Evolutionary conservation across 1,284 basidiomycete species (phyloP), one percentile per base, ranked within the genome.

Genomic region (Heliocybe sulcata): DNA sequence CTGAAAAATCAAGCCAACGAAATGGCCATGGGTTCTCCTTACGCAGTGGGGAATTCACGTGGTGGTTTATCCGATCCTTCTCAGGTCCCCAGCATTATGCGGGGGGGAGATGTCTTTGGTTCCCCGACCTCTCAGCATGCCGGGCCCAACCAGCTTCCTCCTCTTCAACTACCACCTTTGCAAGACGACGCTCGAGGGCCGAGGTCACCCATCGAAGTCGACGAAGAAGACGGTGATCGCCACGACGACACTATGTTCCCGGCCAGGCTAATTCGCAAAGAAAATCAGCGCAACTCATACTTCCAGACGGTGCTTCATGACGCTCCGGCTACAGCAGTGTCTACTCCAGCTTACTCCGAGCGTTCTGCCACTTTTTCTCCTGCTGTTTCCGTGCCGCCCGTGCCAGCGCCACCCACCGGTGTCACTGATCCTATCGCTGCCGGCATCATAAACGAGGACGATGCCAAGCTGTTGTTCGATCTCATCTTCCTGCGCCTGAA

Each of bases 401-500:
- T 25, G 12, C 12, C 48, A 55, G 4, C 55, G 51, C 26, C 63
- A 61, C n/a, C 65, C 63, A 1, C 60, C 62, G 20, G 64, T 57
- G 56, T 72, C 69, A 51, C 71, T 67, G 89, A 91, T 66, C 90
- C 88, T 25, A 77, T 92, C 61, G 72, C 77, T 11, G 77, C 80
- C 53, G 86, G 84, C 27, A 75, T 90, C 58, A 74, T 92, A 60
- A 75, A 77, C 56, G 85, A 88, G 61, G 74, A 77, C 48, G 80
- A 85, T 54, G 87, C 85, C 38, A 77, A 77, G 62, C 75, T 81
- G 51, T 73, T 90, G 38, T 90, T 90, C 60, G 89, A 91, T 64
- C 70, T 80, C 60, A 77, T 92, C 64, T 90, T 87, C 69, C 67
- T 89, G 55, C 85, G 87, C 54, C 77, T 92, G 53, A 92, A 92